phyloP scores from a whole-genome alignment of 140 eudicot genomes.

The Ambrosia hybrid region DNA sequence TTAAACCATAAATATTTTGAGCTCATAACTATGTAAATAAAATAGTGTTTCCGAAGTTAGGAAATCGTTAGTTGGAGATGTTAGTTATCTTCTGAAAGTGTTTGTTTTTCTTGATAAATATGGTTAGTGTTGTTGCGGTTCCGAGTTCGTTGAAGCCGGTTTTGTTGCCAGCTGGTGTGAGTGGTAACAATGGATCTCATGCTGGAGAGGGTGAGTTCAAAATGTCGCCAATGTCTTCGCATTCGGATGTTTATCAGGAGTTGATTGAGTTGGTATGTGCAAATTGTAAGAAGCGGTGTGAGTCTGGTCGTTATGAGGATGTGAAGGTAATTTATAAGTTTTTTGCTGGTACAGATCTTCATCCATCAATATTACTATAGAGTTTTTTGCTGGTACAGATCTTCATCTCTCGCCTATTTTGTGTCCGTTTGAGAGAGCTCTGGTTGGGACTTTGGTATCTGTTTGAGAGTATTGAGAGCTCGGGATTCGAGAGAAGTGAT shows the following conservation, averaged over 20 bases:
- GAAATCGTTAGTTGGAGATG: constrained; percentile 82
- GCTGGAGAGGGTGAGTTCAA: constrained; percentile 43
- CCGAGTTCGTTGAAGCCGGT: constrained; percentile 79
- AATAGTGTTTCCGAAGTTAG: constrained; percentile 60
- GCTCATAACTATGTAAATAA: too few species aligned
- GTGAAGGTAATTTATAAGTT: constrained; percentile 49
- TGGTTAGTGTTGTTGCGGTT: constrained; percentile 81
- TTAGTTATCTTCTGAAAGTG: constrained; percentile 59
- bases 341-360: too few species aligned
- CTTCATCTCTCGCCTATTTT: too few species aligned
- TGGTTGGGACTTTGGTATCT: too few species aligned
- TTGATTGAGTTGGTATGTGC: constrained; percentile 53
- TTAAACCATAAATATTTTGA: too few species aligned
- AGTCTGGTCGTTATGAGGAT: constrained; percentile 52
- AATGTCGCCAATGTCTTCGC: constrained; percentile 75
- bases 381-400: too few species aligned
- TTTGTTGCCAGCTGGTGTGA: constrained; percentile 32
- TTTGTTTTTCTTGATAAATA: constrained; percentile 65
- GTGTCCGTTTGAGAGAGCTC: too few species aligned
- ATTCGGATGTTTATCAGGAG: constrained; percentile 64
- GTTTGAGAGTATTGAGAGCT: too few species aligned
- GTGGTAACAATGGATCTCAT: constrained; percentile 25
- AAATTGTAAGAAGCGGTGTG: constrained; percentile 62
- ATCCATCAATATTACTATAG: too few species aligned
- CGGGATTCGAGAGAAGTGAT: too few species aligned